Conservation (phyloP, 352 stramenopile species). For the Phytopythium litorale region DNA sequence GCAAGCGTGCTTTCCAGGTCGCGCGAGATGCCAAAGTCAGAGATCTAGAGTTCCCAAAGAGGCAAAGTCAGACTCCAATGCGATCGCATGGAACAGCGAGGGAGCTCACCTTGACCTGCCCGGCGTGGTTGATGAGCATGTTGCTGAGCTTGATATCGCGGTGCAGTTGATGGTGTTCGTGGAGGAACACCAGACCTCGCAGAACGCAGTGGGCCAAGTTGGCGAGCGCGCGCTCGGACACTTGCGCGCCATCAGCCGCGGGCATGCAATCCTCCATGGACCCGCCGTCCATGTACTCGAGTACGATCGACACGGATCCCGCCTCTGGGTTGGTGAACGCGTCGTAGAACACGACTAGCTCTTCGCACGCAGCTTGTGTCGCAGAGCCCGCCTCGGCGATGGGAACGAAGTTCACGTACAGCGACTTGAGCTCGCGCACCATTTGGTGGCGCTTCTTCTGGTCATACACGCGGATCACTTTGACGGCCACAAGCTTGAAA, state of each 20-base stretch:
- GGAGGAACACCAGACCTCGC: slow-evolving; percentile 84
- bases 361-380: slow-evolving; percentile 51
- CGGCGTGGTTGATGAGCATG: slow-evolving; percentile 88
- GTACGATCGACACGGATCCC: slow-evolving; percentile 88
- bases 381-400: slow-evolving; percentile 36
- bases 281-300: slow-evolving; percentile 94
- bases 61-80: neutral
- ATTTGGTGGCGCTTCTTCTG: slow-evolving; percentile 88
- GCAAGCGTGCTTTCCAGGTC: slow-evolving; percentile 82
- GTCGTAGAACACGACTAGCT: slow-evolving; percentile 91
- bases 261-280: slow-evolving; percentile 82
- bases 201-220: slow-evolving; percentile 77
- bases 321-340: slow-evolving; percentile 88
- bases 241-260: slow-evolving; percentile 20
- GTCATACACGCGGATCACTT: slow-evolving; percentile 87
- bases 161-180: slow-evolving; percentile 89
- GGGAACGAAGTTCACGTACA: slow-evolving; percentile 77
- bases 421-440: slow-evolving; percentile 82
- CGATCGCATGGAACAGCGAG: neutral
- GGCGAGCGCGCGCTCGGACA: slow-evolving; percentile 74
- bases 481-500: slow-evolving; percentile 87
- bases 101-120: slow-evolving; percentile 57
- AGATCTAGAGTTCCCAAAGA: slow-evolving; percentile 39
- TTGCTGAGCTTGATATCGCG: slow-evolving; percentile 96
- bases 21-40: slow-evolving; percentile 80